Percentiles rank a stretch among this genome's conserved stretches.
phyloP scores from a whole-genome alignment of 495 filamentous ascomycete species.

The Hypoxylon perforatum region DNA sequence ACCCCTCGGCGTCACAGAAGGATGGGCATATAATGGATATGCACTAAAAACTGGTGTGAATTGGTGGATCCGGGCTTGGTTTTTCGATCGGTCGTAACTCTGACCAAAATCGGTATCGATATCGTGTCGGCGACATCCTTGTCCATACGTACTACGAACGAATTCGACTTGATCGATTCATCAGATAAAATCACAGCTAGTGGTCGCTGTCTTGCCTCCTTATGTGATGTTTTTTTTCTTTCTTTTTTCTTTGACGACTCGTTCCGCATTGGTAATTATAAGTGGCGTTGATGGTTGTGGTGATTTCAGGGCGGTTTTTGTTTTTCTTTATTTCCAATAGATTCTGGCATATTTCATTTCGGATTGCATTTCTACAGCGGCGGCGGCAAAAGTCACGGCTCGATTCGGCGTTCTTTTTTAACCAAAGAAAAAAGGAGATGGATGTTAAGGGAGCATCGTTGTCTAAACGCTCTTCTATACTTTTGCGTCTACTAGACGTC shows the following conservation, averaged over 20 bases:
- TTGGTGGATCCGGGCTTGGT: slow-evolving; percentile 33
- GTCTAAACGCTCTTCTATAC: slow-evolving; percentile 33
- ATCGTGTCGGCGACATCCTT: slow-evolving; percentile 15
- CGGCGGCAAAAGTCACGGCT: slow-evolving; percentile 44
- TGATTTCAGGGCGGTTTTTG: slow-evolving; percentile 34
- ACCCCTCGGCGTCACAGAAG: slow-evolving; percentile 50
- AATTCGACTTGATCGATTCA: slow-evolving; percentile 7
- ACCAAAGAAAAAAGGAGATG: slow-evolving; percentile 43
- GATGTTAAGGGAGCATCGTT: slow-evolving; percentile 16
- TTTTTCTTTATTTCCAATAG: slow-evolving; percentile 46
- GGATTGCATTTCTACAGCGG: slow-evolving; percentile 46
- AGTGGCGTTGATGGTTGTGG: slow-evolving; percentile 41
- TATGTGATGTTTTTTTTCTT: slow-evolving; percentile 24
- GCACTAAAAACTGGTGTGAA: slow-evolving; percentile 34
- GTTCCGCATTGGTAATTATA: slow-evolving; percentile 38
- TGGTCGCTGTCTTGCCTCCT: slow-evolving; percentile 9
- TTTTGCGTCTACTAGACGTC: slow-evolving; percentile 30
- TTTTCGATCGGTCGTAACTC: slow-evolving; percentile 3
- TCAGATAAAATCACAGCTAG: slow-evolving; percentile 8
- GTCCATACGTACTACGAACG: slow-evolving; percentile 21
- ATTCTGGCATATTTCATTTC: slow-evolving; percentile 40
- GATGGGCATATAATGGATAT: slow-evolving; percentile 42
- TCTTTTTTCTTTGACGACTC: slow-evolving; percentile 22
- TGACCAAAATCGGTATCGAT: slow-evolving; percentile 31
- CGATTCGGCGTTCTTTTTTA: slow-evolving; percentile 39